Evolutionary conservation across 257 asterid species (phyloP).

Genomic region (Leptodermis oblonga): DNA sequence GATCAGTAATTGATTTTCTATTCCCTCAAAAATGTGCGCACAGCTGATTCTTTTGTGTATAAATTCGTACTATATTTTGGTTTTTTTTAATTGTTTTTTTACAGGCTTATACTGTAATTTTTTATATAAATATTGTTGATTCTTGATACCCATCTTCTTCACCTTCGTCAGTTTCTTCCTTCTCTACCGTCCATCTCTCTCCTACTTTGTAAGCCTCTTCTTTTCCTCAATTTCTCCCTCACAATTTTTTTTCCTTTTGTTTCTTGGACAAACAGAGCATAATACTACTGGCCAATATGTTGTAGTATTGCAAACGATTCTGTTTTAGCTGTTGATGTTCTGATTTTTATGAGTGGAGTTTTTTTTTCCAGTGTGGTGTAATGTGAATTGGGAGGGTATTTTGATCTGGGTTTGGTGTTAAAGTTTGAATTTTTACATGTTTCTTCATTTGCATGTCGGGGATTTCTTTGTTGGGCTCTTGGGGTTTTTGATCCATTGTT

Average conservation of each 20-base stretch:
- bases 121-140: slow-evolving; percentile 32
- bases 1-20: slow-evolving; percentile 4
- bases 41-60: slow-evolving; percentile 6
- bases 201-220: slow-evolving; percentile 51
- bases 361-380: slow-evolving; percentile 4
- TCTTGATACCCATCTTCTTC: slow-evolving; percentile 46
- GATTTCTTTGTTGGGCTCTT: slow-evolving; percentile 27
- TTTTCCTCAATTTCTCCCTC: slow-evolving; percentile 17
- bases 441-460: slow-evolving; percentile 40
- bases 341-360: slow-evolving; percentile 10
- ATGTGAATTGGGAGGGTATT: slow-evolving; percentile 14
- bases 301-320: slow-evolving; percentile 2
- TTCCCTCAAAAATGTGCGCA: background rate
- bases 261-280: background rate
- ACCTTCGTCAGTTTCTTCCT: slow-evolving; percentile 40
- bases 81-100: too few species aligned
- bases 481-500: slow-evolving; percentile 35
- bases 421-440: slow-evolving; percentile 29
- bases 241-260: background rate
- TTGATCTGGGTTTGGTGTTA: slow-evolving; percentile 35
- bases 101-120: background rate
- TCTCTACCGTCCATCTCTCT: slow-evolving; percentile 45
- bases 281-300: background rate
- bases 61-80: slow-evolving; percentile 5
- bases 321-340: background rate